Conservation (phyloP, 768 basidiomycete species). For the Termitomyces sp. region DNA sequence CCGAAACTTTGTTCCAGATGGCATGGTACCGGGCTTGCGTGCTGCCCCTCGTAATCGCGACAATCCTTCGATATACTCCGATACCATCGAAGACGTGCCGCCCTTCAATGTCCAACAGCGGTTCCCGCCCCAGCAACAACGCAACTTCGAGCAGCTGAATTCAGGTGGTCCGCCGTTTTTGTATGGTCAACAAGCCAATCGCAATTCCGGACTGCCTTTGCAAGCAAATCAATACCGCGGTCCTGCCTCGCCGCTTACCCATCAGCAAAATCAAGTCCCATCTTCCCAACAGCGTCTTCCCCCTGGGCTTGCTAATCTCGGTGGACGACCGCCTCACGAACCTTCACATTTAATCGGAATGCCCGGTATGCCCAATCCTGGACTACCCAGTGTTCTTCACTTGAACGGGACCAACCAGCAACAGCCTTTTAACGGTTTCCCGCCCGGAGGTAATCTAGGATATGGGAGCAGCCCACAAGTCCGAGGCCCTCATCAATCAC, state of each 20-base stretch:
- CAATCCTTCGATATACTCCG: slow-evolving; percentile 45
- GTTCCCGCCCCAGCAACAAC: slow-evolving; percentile 41
- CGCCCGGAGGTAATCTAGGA: slow-evolving; percentile 34
- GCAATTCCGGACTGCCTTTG: slow-evolving; percentile 47
- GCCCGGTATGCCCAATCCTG: slow-evolving; percentile 36
- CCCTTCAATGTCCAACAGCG: slow-evolving; percentile 62
- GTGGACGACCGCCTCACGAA: slow-evolving; percentile 77
- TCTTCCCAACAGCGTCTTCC: slow-evolving; percentile 57
- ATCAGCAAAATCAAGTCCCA: slow-evolving; percentile 38
- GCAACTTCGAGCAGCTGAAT: slow-evolving; percentile 53
- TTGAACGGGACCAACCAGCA: slow-evolving; percentile 38
- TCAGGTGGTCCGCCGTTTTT: slow-evolving; percentile 40
- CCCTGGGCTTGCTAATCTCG: slow-evolving; percentile 77
- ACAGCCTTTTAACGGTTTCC: slow-evolving; percentile 49
- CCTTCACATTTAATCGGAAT: slow-evolving; percentile 59
- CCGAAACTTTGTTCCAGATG: slow-evolving; percentile 75
- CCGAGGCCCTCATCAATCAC: slow-evolving; percentile 52
- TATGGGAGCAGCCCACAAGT: slow-evolving; percentile 43
- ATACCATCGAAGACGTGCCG: slow-evolving; percentile 52
- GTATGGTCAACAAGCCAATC: slow-evolving; percentile 50
- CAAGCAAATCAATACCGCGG: slow-evolving; percentile 66
- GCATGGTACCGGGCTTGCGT: slow-evolving; percentile 81
- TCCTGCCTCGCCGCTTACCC: slow-evolving; percentile 57
- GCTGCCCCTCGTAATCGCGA: slow-evolving; percentile 59
- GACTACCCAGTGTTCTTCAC: slow-evolving; percentile 41